A percentile compares a stretch with the other conserved stretches of the same genome.
Evolutionary conservation across 352 stramenopile species (phyloP).

Genomic region (Globisporangium iwayamae): DNA sequence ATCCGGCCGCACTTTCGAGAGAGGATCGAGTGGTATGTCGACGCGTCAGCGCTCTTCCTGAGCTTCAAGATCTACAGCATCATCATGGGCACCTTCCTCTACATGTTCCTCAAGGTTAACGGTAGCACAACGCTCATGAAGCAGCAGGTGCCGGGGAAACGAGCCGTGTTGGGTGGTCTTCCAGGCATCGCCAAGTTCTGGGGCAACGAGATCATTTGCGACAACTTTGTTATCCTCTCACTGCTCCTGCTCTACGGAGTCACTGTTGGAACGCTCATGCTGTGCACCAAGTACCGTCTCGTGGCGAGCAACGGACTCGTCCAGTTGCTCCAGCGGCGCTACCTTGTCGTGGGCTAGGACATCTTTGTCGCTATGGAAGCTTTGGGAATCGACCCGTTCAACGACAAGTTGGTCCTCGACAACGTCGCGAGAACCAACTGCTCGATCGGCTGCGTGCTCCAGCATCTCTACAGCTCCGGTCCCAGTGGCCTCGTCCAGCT

Average conservation of each 20-base stretch:
- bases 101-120: conserved; percentile 27
- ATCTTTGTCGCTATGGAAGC: conserved; percentile 27
- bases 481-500: conserved; percentile 41
- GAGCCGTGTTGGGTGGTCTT: conserved; percentile 32
- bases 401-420: conserved; percentile 23
- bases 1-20: not conserved
- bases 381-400: conserved; percentile 43
- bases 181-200: conserved; percentile 40
- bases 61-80: conserved; percentile 36
- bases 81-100: conserved; percentile 20
- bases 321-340: conserved; percentile 40
- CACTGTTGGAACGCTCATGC: conserved; percentile 26
- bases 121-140: conserved; percentile 46
- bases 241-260: conserved; percentile 39
- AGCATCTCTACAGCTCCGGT: conserved; percentile 47
- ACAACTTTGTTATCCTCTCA: conserved; percentile 45
- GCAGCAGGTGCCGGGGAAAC: conserved; percentile 20
- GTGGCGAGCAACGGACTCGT: conserved; percentile 46
- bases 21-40: conserved; percentile 22
- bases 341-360: conserved; percentile 53
- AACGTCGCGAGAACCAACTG: conserved; percentile 27
- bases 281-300: conserved; percentile 35
- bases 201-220: conserved; percentile 51
- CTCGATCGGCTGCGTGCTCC: conserved; percentile 36
- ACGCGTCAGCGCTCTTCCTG: conserved; percentile 19